phyloP scores from a whole-genome alignment of 176 grass and related monocot species.

The Rhynchospora breviuscula region DNA sequence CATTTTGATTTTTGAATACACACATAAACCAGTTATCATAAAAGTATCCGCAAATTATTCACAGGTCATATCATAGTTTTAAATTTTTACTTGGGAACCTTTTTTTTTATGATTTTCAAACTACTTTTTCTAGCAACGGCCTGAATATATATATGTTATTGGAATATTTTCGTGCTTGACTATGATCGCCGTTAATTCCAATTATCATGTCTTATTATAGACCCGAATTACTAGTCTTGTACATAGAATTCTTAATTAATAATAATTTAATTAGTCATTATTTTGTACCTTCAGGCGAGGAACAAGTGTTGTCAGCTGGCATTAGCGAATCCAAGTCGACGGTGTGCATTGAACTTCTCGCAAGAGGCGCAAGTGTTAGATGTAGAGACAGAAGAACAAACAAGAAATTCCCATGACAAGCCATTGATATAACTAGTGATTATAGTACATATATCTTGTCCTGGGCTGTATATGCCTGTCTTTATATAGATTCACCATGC shows the following conservation, averaged over 20 bases:
- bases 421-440: constrained; percentile 9
- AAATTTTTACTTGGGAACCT: neutral
- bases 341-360: neutral
- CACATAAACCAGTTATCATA: no score
- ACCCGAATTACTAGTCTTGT: neutral
- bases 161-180: neutral
- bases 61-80: neutral
- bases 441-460: neutral
- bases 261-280: neutral
- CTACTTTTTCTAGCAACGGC: neutral
- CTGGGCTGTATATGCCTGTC: neutral
- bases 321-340: neutral
- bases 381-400: neutral
- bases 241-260: neutral
- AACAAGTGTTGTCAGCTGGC: neutral
- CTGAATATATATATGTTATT: neutral
- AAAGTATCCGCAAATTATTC: no score
- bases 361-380: neutral
- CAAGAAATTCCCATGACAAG: constrained; percentile 3
- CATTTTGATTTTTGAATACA: neutral
- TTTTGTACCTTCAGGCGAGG: constrained; percentile 3
- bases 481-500: constrained; percentile 5
- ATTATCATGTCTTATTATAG: neutral
- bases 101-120: neutral
- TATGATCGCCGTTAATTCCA: neutral